A percentile compares a stretch with the other conserved stretches of the same genome.
phyloP scores from a whole-genome alignment of 345 rosid species.

The Pugionium dolabratum region DNA sequence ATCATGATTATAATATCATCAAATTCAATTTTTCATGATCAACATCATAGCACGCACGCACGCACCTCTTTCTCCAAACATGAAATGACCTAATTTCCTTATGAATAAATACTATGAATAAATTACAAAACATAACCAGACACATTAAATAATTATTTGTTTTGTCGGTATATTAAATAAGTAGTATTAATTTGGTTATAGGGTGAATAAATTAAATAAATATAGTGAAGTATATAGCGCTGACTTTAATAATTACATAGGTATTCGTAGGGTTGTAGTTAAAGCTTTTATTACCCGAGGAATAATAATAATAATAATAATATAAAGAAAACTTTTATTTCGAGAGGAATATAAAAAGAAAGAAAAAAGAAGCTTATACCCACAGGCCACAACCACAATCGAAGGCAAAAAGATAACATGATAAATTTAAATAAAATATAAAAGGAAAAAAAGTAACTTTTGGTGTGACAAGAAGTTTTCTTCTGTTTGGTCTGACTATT shows the following conservation, averaged over 20 bases:
- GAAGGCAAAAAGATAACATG: slow-evolving; percentile 31
- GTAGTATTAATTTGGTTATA: no score
- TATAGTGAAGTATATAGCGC: neutral
- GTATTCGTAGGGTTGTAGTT: slow-evolving; percentile 16
- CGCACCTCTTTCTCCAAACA: slow-evolving; percentile 40
- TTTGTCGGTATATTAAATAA: no score
- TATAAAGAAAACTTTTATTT: neutral
- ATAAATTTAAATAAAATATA: slow-evolving; percentile 12
- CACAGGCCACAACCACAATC: slow-evolving; percentile 15
- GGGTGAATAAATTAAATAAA: no score
- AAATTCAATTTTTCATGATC: slow-evolving; percentile 34
- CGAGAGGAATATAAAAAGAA: neutral
- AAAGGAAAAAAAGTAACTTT: slow-evolving; percentile 19
- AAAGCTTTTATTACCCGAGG: neutral
- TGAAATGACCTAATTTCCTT: slow-evolving; percentile 30
- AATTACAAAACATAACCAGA: slow-evolving; percentile 14
- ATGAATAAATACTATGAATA: neutral
- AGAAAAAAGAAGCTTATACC: slow-evolving; percentile 1
- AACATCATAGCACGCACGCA: slow-evolving; percentile 55
- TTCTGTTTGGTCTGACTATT: slow-evolving; percentile 40
- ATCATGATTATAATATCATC: slow-evolving; percentile 32
- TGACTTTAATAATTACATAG: slow-evolving; percentile 29
- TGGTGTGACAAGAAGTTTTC: slow-evolving; percentile 42
- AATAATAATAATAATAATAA: neutral
- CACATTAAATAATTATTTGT: neutral